Base-by-base conservation (phyloP, 1,139 yeast genomes). In the Candida sanyaensis region DNA sequence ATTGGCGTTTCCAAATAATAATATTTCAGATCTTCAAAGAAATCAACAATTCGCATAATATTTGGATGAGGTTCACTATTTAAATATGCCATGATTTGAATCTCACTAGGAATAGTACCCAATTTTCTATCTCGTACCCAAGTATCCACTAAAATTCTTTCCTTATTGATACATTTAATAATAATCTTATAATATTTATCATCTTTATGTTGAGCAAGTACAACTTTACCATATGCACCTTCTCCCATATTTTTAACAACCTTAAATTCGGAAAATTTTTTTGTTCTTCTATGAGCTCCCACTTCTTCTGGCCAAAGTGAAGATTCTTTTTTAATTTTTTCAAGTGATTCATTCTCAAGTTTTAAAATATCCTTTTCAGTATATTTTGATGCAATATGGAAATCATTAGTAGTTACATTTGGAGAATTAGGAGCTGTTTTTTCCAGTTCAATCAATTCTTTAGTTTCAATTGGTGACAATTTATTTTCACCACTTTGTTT, bases 201-300 rank as follows among this genome's bases (percentile, higher is more conserved):
- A 24, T 77, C 74, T 42, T 78, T 80, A 59, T 87, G 88, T 60
- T 80, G 80, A 8, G 91, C 96, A 32, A 91, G 73, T 21, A 87
- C 84, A 23, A 93, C 99, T 60, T 89, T 88, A 12, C 98, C 98
- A 61, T 92, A 93, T 0, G 98, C 97, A 39, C 99, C 99, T 64
- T 88, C 96, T 1, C 99, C 99, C 84, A 93, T 81, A 53, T 85
- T 83, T 61, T 88, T 86, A 41, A 89, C 48, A 1, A 88, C 79
- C 4, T 71, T 68, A 59, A 89, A 93, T 62, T 91, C 96, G 0
- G 77, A 63, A 54, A 89, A 79, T 53, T 82, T 81, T 63, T 89
- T 89, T 30, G 80, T 80, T 53, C 91, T 72, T 61, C 88, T 75
- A 48, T 72, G 71, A 9, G 69, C 66, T 1, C 95, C 95, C 50